Evolutionary conservation across 352 stramenopile genomes (phyloP).

Genomic region (Phytophthora boehmeriae): DNA sequence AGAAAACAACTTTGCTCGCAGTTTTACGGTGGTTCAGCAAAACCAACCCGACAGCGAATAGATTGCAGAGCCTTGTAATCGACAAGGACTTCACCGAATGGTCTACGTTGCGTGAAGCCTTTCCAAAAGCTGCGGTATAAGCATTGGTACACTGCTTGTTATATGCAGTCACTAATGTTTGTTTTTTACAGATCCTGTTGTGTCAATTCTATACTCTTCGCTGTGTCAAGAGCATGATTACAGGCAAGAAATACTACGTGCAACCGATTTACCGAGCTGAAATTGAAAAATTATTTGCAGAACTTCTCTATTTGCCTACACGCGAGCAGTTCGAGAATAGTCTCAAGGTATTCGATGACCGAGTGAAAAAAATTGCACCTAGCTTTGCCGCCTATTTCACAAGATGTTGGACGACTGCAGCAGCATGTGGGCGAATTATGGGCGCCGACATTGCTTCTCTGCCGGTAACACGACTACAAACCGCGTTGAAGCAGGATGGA

Average conservation of each 20-base stretch:
- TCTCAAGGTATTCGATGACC: neutral
- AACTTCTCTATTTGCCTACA: neutral
- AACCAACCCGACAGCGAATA: neutral
- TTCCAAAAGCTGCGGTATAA: conserved; percentile 1
- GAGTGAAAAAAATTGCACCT: neutral
- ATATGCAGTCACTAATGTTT: neutral
- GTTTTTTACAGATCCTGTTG: neutral
- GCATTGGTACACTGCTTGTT: neutral
- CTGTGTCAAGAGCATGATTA: conserved; percentile 2
- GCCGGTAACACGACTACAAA: conserved; percentile 9
- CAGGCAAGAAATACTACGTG: neutral
- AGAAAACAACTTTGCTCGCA: neutral
- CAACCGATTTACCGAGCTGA: neutral
- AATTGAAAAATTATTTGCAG: neutral
- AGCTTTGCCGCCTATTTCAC: neutral
- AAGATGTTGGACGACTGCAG: neutral
- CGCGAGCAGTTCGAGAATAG: neutral
- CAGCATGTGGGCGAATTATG: conserved; percentile 4
- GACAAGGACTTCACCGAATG: too few relatives aligned
- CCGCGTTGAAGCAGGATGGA: conserved; percentile 2
- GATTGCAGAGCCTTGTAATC: neutral
- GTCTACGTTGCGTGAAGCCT: conserved; percentile 4
- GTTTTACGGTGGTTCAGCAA: conserved; percentile 5
- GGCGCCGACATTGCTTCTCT: neutral
- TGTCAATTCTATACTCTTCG: neutral